Percentiles rank a stretch among this genome's conserved stretches.
phyloP scores from a whole-genome alignment of 148 eudicot species.

The Rhododendron molle region DNA sequence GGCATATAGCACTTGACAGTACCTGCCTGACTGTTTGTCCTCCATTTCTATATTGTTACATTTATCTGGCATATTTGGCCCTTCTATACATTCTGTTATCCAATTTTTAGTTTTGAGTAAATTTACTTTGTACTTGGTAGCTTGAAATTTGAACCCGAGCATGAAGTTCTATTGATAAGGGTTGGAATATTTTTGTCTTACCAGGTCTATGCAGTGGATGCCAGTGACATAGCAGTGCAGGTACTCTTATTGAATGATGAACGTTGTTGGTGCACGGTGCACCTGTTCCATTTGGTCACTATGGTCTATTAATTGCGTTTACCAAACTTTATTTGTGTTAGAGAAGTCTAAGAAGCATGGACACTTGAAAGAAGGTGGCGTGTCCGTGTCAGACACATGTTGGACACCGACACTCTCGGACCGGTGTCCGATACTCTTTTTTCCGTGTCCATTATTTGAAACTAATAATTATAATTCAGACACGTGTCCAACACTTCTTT shows the following conservation, averaged over 20 bases:
- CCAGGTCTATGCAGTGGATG: conserved; percentile 99
- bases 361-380: background rate
- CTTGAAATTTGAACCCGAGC: background rate
- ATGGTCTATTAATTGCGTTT: conserved; percentile 3
- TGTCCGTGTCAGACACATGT: background rate
- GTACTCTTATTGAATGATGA: conserved; percentile 29
- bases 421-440: too few species aligned
- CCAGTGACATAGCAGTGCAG: conserved; percentile 96
- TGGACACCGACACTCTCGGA: background rate
- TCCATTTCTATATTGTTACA: background rate
- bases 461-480: too few species aligned
- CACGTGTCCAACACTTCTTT: background rate
- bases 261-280: background rate
- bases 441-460: too few species aligned
- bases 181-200: conserved; percentile 10
- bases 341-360: background rate
- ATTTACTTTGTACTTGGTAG: background rate
- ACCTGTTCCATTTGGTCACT: background rate
- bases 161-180: conserved; percentile 5
- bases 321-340: background rate
- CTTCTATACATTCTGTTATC: background rate
- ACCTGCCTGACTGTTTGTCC: background rate
- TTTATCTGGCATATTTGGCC: background rate
- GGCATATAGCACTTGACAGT: background rate
- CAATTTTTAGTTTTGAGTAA: background rate